These are phyloP conservation scores for Apocynum venetum DNA, from an alignment of 257 asterid genomes.

Conservation along the genomic window DNA sequence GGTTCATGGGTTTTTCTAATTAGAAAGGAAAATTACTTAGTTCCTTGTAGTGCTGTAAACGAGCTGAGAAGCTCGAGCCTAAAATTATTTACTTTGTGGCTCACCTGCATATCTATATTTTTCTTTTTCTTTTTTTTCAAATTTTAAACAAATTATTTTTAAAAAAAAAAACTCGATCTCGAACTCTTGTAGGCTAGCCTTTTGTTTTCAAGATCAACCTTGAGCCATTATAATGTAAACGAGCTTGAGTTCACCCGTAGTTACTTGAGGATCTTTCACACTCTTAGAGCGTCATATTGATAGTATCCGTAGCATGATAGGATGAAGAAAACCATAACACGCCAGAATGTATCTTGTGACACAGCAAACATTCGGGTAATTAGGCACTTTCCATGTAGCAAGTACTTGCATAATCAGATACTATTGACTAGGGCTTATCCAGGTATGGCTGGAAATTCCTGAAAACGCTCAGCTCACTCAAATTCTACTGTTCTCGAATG, in stretches of 20 bases:
- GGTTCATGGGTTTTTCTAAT: neutral
- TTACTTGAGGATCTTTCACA: neutral
- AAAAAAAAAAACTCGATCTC: too few species aligned
- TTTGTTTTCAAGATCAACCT: too few species aligned
- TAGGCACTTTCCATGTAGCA: neutral
- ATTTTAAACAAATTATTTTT: too few species aligned
- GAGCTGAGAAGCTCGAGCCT: too few species aligned
- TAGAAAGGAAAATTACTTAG: neutral
- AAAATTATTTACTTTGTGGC: too few species aligned
- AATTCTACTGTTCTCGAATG: neutral
- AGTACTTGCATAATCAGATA: neutral
- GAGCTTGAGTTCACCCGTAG: too few species aligned
- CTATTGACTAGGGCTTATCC: neutral
- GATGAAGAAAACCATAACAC: neutral
- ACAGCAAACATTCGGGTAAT: neutral
- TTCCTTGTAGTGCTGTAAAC: neutral
- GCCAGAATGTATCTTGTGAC: neutral
- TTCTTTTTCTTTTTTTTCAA: too few species aligned
- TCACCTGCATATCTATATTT: too few species aligned
- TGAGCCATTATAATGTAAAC: too few species aligned
- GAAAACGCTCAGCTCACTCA: neutral
- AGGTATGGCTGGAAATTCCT: neutral
- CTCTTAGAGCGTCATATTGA: neutral
- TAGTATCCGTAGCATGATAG: neutral
- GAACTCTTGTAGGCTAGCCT: too few species aligned